phyloP scores from a whole-genome alignment of 169 alveolate species.

The Babesia gibsoni region DNA sequence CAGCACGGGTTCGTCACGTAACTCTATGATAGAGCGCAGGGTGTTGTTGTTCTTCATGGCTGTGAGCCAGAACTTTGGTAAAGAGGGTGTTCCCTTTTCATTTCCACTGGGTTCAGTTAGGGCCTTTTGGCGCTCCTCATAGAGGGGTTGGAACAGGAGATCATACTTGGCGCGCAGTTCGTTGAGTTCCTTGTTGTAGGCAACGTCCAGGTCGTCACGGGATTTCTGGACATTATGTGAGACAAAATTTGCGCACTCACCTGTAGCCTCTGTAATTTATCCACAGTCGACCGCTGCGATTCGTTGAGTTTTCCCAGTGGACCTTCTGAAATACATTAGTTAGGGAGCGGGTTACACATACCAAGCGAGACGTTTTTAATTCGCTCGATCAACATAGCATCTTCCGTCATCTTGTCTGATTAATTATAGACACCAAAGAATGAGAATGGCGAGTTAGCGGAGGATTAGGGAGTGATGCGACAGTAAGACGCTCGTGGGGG shows the following conservation, averaged over 20 bases:
- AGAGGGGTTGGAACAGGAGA: constrained; percentile 69
- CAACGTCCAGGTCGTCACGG: constrained; percentile 71
- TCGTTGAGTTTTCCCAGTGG: constrained; percentile 68
- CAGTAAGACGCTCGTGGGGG: constrained; percentile 16
- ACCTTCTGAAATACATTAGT: constrained; percentile 32
- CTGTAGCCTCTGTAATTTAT: constrained; percentile 66
- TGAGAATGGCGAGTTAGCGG: neutral
- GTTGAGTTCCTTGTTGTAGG: constrained; percentile 72
- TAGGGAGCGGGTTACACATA: neutral
- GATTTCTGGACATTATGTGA: constrained; percentile 50
- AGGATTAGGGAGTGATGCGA: constrained; percentile 8
- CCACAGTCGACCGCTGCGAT: constrained; percentile 67
- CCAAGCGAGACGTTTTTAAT: constrained; percentile 63
- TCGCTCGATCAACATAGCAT: constrained; percentile 55
- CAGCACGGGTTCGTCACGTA: constrained; percentile 75
- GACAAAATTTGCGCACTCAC: neutral
- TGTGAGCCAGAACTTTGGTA: constrained; percentile 78
- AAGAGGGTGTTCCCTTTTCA: constrained; percentile 64
- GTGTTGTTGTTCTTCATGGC: constrained; percentile 77
- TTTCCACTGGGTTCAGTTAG: constrained; percentile 53
- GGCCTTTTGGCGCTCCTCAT: constrained; percentile 60
- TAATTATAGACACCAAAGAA: neutral
- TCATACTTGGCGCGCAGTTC: constrained; percentile 74
- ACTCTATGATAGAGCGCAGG: constrained; percentile 71
- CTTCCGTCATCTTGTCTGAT: constrained; percentile 51